Conservation (phyloP, 148 eudicot species). For the Diospyros kaki region DNA sequence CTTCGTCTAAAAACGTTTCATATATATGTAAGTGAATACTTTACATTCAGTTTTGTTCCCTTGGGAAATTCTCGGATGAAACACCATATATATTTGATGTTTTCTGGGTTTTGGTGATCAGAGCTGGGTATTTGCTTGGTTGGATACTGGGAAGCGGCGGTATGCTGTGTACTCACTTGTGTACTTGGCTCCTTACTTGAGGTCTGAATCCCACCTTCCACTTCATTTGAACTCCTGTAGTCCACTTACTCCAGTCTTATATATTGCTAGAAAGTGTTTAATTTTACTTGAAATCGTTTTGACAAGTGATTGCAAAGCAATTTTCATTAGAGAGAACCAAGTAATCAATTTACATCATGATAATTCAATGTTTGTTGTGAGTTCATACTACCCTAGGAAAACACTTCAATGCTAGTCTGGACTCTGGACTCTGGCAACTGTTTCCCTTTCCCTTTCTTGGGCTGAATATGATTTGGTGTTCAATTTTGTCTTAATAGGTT, state of each 20-base stretch:
- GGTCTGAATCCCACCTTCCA: slow-evolving; percentile 28
- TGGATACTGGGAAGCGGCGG: slow-evolving; percentile 77
- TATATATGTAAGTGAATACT: too few species aligned
- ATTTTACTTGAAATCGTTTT: neutral
- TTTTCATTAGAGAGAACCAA: neutral
- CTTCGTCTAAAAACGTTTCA: too few species aligned
- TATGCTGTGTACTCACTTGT: slow-evolving; percentile 83
- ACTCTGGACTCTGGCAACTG: neutral
- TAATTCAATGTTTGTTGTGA: neutral
- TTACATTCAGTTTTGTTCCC: too few species aligned
- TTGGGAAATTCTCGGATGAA: too few species aligned
- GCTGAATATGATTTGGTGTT: neutral
- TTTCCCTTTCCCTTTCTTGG: neutral
- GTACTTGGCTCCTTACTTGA: slow-evolving; percentile 87
- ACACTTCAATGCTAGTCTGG: neutral
- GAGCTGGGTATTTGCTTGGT: slow-evolving; percentile 95
- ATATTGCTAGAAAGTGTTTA: neutral
- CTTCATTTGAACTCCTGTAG: neutral
- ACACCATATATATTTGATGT: neutral
- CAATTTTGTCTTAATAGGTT: neutral
- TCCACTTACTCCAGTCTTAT: neutral
- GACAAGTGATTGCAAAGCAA: neutral
- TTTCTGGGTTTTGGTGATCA: slow-evolving; percentile 8
- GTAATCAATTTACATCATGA: neutral
- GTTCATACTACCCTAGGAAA: too few species aligned